Evolutionary conservation across 805 yeast genomes (phyloP), one percentile per base, ranked within the genome.

Genomic region (Lipomyces yamadae): DNA sequence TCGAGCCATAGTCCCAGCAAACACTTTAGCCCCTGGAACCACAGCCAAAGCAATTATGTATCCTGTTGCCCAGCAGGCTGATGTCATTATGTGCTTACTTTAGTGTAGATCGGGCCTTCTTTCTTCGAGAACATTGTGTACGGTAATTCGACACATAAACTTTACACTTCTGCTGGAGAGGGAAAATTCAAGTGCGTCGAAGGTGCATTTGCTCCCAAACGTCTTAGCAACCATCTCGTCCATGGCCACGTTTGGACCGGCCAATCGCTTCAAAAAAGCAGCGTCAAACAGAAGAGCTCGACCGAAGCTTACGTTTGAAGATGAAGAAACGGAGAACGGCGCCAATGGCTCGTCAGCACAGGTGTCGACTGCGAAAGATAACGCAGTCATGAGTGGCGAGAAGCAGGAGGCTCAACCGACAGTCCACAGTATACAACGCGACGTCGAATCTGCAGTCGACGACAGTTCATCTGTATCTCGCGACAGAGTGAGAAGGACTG

Each of bases 201-300:
- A 4, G 10, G 48, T 18, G 48, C 48, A 42, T 42, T 11, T 42
- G 2, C 8, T 15, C 48, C 6, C 5, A 42, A 4, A 15, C 15
- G 48, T 42, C 48, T n/a, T n/a, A 1, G 24, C 24, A 15, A 42
- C 5, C 24, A 7, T 42, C 48, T 24, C 48, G 8, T 37, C 48
- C 24, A 42, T 42, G 48, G 24, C 48, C 10, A 33, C 58, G 30
- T 48, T 58, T 18, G 70, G 64, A 15, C 48, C 58, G 18, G 13
- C 63, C 24, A n/a, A 45, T n/a, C 59, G 57, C 37, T 65, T 60
- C 57, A 63, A 45, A 39, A 67, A 67, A 50, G 60, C 65, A 13
- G 53, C 56, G 18, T 63, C 70, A 7, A 55, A 57, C 24, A 53
- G 57, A 42, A 63, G 69, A 45, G 18, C 60, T 50, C 52, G 70